Evolutionary conservation across 1,284 basidiomycete genomes (phyloP), one percentile per base, ranked within the genome.

Genomic region (Athelia sp.): DNA sequence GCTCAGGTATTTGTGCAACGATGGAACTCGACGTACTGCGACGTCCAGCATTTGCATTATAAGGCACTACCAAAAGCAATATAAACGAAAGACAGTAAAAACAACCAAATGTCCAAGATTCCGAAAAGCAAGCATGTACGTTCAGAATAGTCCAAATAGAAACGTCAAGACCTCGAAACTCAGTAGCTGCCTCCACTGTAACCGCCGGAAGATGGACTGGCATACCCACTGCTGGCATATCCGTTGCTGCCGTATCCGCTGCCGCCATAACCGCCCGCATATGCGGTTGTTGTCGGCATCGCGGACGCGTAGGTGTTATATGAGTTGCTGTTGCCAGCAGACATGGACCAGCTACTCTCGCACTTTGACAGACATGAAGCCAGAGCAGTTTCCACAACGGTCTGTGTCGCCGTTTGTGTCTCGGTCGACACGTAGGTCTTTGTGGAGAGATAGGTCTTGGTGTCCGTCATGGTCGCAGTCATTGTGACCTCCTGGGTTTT

Each of bases 361-460:
- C 83, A 84, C 75, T 80, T n/a, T n/a, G n/a, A 69, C 52, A 84
- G 67, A 65, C 82, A 84, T 49, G 74, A 63, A 45, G 74, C 70
- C 50, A 84, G 74, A 53, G 61, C 69, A 45, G 77, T 80, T 57
- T 76, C 64, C 17, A 59, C 51, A 43, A 74, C 69, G 14, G 68
- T 74, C 35, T 68, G 68, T 14, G 75, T 79, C 43, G 67, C 60
- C 11, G 76, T 77, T 43, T 70, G 58, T 17, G 61, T 61, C 43
- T 56, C 67, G 22, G 76, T 76, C 10, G 71, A 71, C 45, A 77
- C 43, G 50, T 70, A 68, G 19, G 76, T 78, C 31, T 69, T 65
- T 1, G 76, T 78, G 56, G 58, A 52, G n/a, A 62, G 55, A 54
- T 69, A 61, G 4, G 79, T 82, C 58, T 63, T 65, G 47, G 74